phyloP scores from a whole-genome alignment of 345 rosid species.

The Citropsis articulata region DNA sequence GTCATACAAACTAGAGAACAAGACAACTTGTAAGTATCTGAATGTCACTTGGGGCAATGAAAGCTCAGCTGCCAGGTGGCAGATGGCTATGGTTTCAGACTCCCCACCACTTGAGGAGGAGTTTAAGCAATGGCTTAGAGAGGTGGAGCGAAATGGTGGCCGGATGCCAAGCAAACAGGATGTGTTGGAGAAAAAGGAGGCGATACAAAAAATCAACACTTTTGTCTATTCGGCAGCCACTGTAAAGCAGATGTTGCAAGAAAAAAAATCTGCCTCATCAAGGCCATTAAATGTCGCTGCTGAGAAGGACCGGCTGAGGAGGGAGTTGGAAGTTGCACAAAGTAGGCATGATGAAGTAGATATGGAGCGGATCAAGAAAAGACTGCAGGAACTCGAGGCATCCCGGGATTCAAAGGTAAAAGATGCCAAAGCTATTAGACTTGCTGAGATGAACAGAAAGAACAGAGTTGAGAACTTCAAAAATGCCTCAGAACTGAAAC shows the following conservation, averaged over 20 bases:
- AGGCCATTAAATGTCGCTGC: constrained; percentile 95
- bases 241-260: constrained; percentile 96
- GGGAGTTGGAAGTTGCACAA: constrained; percentile 74
- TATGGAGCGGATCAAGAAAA: constrained; percentile 68
- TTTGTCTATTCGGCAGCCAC: constrained; percentile 93
- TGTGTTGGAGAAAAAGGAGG: constrained; percentile 80
- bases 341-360: constrained; percentile 70
- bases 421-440: constrained; percentile 72
- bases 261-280: constrained; percentile 79
- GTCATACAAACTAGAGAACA: constrained; percentile 80
- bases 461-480: constrained; percentile 92
- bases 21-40: constrained; percentile 77
- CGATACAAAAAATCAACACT: constrained; percentile 58
- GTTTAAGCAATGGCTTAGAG: constrained; percentile 81
- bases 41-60: constrained; percentile 91
- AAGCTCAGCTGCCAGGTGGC: constrained; percentile 96
- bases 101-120: constrained; percentile 86
- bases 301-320: constrained; percentile 91
- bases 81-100: constrained; percentile 99
- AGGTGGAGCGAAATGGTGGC: constrained; percentile 82
- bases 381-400: constrained; percentile 78
- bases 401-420: constrained; percentile 60
- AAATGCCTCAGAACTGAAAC: constrained; percentile 82
- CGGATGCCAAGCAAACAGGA: constrained; percentile 85
- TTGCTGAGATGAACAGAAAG: constrained; percentile 96